Evolutionary conservation across 805 yeast species (phyloP).

Genomic region (Candida golubevii): DNA sequence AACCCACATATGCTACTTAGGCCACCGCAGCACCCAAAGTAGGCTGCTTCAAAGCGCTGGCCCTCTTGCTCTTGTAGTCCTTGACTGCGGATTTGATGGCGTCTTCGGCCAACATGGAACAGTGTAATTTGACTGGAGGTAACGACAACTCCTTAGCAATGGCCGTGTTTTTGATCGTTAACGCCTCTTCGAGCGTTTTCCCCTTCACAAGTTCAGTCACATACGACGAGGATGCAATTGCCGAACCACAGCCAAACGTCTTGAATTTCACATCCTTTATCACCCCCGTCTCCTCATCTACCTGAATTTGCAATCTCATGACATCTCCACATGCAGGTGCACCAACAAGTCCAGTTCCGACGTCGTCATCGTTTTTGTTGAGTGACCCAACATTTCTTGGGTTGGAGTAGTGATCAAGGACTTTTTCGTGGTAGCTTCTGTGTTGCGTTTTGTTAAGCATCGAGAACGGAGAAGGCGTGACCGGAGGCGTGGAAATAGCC

Average conservation of each 20-base stretch:
- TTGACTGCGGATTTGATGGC: constrained; percentile 96
- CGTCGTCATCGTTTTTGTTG: constrained; percentile 68
- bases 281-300: constrained; percentile 82
- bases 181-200: constrained; percentile 89
- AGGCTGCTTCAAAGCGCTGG: constrained; percentile 35
- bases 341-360: constrained; percentile 97
- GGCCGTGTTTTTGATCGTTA: constrained; percentile 84
- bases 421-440: constrained; percentile 79
- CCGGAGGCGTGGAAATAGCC: constrained; percentile 7
- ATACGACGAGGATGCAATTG: constrained; percentile 92
- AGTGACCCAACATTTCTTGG: constrained; percentile 96
- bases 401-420: constrained; percentile 91
- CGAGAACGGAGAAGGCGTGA: constrained; percentile 1
- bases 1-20: neutral
- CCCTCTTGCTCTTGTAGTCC: constrained; percentile 86
- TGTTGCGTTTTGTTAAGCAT: constrained; percentile 4
- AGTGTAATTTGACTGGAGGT: constrained; percentile 96
- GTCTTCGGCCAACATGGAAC: constrained; percentile 98
- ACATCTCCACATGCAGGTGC: constrained; percentile 99
- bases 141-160: constrained; percentile 92
- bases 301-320: constrained; percentile 94
- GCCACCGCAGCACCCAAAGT: constrained; percentile 46
- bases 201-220: constrained; percentile 96
- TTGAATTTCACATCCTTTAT: constrained; percentile 95
- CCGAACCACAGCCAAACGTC: constrained; percentile 99